Conservation (phyloP, 768 basidiomycete species). For the Calocybe gangraenosa region DNA sequence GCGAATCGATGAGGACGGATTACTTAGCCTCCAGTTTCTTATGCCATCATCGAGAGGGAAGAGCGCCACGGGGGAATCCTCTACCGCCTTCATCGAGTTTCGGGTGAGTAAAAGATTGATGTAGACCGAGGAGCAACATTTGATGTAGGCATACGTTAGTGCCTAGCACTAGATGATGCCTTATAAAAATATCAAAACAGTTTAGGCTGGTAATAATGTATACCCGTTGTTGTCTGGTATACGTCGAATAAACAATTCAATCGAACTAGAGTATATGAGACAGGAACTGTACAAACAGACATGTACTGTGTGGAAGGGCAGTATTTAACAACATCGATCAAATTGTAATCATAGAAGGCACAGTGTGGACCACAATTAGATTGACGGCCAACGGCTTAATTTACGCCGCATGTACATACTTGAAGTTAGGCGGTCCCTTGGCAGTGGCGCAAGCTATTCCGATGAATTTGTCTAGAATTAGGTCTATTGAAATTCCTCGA, state of each 20-base stretch:
- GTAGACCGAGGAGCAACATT: too few species aligned
- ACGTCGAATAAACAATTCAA: not conserved
- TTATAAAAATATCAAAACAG: slow-evolving; percentile 10
- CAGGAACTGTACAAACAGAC: too few species aligned
- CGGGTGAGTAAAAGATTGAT: slow-evolving; percentile 48
- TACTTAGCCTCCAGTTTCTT: slow-evolving; percentile 86
- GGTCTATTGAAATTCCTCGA: too few species aligned
- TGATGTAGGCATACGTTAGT: slow-evolving; percentile 24
- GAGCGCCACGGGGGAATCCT: slow-evolving; percentile 29
- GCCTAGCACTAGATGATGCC: slow-evolving; percentile 39
- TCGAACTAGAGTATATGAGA: not conserved
- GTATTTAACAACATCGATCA: too few species aligned
- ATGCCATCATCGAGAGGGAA: slow-evolving; percentile 58
- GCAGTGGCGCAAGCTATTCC: too few species aligned
- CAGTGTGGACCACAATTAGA: too few species aligned
- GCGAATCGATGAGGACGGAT: slow-evolving; percentile 76
- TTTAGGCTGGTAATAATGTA: not conserved
- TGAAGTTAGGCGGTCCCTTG: too few species aligned
- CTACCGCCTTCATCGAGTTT: slow-evolving; percentile 81
- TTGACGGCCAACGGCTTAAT: too few species aligned
- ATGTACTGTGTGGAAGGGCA: too few species aligned
- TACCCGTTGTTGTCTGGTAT: not conserved
- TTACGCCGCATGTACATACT: too few species aligned
- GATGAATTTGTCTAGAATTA: too few species aligned
- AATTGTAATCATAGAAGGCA: too few species aligned